These are phyloP conservation scores for Candida khao-thaluensis DNA, from an alignment of 805 yeast species.

Conservation along the genomic window DNA sequence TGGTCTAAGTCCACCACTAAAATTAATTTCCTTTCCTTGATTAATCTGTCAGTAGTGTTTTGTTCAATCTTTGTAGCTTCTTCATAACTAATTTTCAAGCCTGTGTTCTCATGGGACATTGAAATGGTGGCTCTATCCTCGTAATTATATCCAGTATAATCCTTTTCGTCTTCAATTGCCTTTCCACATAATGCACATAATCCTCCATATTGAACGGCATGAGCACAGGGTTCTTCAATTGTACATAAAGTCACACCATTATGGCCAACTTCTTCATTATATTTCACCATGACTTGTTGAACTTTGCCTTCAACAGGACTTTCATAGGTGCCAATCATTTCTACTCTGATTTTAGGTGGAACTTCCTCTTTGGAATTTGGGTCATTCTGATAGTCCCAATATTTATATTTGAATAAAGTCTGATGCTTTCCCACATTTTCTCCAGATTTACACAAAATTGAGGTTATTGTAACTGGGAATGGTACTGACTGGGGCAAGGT, in stretches of 20 bases:
- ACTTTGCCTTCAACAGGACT: slow-evolving; percentile 78
- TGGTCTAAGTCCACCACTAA: slow-evolving; percentile 96
- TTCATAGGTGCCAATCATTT: slow-evolving; percentile 74
- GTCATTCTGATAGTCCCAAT: slow-evolving; percentile 63
- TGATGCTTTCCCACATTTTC: slow-evolving; percentile 50
- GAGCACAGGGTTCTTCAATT: slow-evolving; percentile 82
- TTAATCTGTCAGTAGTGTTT: slow-evolving; percentile 57
- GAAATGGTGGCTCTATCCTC: slow-evolving; percentile 78
- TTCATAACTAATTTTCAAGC: slow-evolving; percentile 74
- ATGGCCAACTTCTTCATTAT: slow-evolving; percentile 62
- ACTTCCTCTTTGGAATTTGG: slow-evolving; percentile 46
- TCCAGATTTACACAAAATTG: slow-evolving; percentile 46
- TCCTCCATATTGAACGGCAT: slow-evolving; percentile 92
- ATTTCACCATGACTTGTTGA: slow-evolving; percentile 45
- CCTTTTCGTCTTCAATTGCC: slow-evolving; percentile 64
- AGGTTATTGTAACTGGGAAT: slow-evolving; percentile 65
- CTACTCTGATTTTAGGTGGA: slow-evolving; percentile 53
- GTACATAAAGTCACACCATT: slow-evolving; percentile 45
- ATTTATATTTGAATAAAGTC: slow-evolving; percentile 59
- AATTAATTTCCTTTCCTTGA: slow-evolving; percentile 66
- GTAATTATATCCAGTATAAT: slow-evolving; percentile 67
- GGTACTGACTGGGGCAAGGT: slow-evolving; percentile 61
- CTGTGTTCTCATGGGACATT: slow-evolving; percentile 86
- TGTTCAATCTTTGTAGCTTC: slow-evolving; percentile 88
- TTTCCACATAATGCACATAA: slow-evolving; percentile 91